Conservation (phyloP, 2,329 filamentous ascomycete genomes). For the Aspergillus ochraceus region DNA sequence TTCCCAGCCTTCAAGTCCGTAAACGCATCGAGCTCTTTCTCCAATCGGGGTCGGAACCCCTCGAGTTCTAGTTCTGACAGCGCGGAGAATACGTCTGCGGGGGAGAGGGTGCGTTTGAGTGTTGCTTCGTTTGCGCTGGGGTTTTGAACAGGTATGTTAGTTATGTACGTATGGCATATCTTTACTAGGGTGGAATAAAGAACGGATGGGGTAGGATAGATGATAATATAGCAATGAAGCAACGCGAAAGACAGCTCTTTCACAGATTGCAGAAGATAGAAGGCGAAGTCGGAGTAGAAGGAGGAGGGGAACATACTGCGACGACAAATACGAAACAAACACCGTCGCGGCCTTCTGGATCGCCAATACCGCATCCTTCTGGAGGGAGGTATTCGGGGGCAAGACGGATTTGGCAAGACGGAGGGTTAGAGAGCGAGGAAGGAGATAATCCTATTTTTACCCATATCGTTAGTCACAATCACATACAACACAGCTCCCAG, state of each 20-base stretch:
- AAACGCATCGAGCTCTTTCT: conserved; percentile 57
- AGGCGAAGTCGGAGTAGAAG: not conserved
- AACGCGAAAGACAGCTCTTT: too few relatives aligned
- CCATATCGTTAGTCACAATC: not conserved
- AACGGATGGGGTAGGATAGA: too few relatives aligned
- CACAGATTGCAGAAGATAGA: too few relatives aligned
- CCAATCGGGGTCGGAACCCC: conserved; percentile 57
- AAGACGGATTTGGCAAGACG: conserved; percentile 64
- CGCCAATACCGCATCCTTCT: conserved; percentile 64
- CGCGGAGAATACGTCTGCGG: conserved; percentile 61
- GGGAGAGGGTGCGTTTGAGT: conserved; percentile 62
- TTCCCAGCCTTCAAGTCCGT: conserved; percentile 46
- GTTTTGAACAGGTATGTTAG: too few relatives aligned
- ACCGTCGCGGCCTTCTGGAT: conserved; percentile 67
- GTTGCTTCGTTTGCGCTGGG: conserved; percentile 57
- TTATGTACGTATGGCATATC: too few relatives aligned
- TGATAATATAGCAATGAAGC: too few relatives aligned
- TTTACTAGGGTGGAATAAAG: too few relatives aligned
- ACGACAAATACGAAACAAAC: conserved; percentile 64
- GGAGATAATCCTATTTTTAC: conserved; percentile 59
- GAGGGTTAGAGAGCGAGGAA: conserved; percentile 62
- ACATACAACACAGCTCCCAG: not conserved
- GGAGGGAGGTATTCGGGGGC: conserved; percentile 64
- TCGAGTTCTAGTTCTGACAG: conserved; percentile 62
- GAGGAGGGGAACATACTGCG: conserved; percentile 52